Percentiles rank a stretch among this genome's conserved stretches.
Evolutionary conservation across 805 yeast species (phyloP).

Genomic region (Yarrowia hollandica): DNA sequence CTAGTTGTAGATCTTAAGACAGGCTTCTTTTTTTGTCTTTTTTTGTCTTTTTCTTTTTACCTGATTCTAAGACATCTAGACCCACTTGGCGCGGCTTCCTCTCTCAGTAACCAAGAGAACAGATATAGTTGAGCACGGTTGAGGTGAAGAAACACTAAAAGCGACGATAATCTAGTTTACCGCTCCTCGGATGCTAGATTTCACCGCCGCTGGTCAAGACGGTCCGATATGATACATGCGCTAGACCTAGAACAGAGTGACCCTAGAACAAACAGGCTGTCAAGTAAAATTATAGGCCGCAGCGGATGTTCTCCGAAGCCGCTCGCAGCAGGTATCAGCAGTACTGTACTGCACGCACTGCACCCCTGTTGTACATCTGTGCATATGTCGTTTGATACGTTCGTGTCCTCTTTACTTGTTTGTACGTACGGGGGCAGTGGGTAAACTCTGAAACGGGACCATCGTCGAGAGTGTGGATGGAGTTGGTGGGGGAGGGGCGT

Average conservation of each 20-base stretch:
- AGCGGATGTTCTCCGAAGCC: neutral
- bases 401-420: no score
- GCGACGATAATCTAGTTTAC: neutral
- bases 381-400: constrained; percentile 14
- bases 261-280: neutral
- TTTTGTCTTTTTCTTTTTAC: no score
- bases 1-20: neutral
- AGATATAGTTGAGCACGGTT: constrained; percentile 9
- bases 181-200: constrained; percentile 1
- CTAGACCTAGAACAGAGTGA: no score
- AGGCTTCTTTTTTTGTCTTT: neutral
- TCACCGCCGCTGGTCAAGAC: neutral
- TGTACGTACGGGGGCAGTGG: no score
- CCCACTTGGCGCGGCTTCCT: constrained; percentile 10
- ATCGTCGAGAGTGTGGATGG: no score
- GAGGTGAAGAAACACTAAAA: neutral
- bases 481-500: no score
- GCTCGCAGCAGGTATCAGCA: no score
- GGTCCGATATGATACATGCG: constrained; percentile 1
- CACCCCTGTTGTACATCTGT: constrained; percentile 10
- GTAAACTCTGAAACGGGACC: no score
- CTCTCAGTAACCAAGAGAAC: neutral
- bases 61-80: constrained; percentile 3
- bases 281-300: neutral
- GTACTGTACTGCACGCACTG: neutral